phyloP scores from a whole-genome alignment of 1,139 yeast species.

The Suhomyces coccinellae region DNA sequence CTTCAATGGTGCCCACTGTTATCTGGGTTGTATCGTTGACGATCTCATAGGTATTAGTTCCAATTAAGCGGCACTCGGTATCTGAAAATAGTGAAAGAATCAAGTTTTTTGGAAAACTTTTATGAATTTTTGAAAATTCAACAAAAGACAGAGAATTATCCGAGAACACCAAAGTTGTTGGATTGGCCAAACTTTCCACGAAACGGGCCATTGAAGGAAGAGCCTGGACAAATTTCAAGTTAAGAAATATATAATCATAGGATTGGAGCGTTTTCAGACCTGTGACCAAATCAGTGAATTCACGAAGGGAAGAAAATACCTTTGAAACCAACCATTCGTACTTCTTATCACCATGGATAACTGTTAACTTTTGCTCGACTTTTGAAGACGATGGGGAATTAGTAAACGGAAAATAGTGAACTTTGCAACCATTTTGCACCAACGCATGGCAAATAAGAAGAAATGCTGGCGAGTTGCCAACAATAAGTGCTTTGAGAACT shows the following conservation, averaged over 20 bases:
- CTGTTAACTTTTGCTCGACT: no score
- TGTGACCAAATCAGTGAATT: neutral
- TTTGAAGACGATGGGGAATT: no score
- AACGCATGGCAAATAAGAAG: conserved; percentile 8
- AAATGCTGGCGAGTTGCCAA: conserved; percentile 13
- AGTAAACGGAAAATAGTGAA: conserved; percentile 11
- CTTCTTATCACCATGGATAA: neutral
- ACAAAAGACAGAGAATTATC: neutral
- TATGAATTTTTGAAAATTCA: conserved; percentile 1
- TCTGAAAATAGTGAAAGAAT: conserved; percentile 5
- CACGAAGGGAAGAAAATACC: neutral
- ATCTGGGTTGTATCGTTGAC: neutral
- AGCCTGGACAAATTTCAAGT: neutral
- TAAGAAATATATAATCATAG: conserved; percentile 8
- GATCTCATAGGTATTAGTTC: conserved; percentile 7
- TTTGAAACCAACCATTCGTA: neutral
- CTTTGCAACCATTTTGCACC: conserved; percentile 4
- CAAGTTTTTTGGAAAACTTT: conserved; percentile 3
- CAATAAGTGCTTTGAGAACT: conserved; percentile 8
- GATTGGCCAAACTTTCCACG: neutral
- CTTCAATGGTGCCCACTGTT: neutral
- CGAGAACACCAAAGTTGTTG: neutral
- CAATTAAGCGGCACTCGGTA: conserved; percentile 11
- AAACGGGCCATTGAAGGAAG: neutral
- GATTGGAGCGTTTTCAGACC: neutral